Base-by-base conservation (phyloP, 208 protist genomes). In the Acanthamoeba royreba region DNA sequence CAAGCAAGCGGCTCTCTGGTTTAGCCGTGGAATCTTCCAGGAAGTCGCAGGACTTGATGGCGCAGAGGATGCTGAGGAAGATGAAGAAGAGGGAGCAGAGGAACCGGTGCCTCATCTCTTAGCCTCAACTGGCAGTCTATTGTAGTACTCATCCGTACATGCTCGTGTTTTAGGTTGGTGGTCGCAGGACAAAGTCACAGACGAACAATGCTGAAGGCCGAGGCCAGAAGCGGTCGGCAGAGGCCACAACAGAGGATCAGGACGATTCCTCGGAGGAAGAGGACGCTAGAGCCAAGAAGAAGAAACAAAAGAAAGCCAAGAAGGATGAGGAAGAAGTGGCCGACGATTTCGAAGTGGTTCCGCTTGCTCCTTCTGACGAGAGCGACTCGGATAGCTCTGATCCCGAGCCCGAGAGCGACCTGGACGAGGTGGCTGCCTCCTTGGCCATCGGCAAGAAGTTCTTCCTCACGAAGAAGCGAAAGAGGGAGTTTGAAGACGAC, bases 401-500 rank as follows among this genome's bases (percentile, higher is more conserved):
- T 43, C 45, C 81, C 25, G 93, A 94, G 40, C 74, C 94, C 19
- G 66, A 91, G 81, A 92, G 93, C 35, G 92, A 93, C 4, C 69
- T 87, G 1, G 93, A 95, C 42, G 92, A 93, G 31, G 87, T 94
- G 22, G 90, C 63, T 22, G 49, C n/a, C 33, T 74, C 90, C 1
- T 28, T 96, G 52, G 94, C 96, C 33, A 38, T 96, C 13, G 95
- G 94, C 46, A 89, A 72, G 40, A 90, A 94, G 43, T 83, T 38
- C 43, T 92, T 97, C 38, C 38, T 96, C 9, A 31, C 89, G 53
- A 95, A 95, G 79, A 95, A 96, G 92, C 43, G 55, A 42, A 95
- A 92, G 52, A 35, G 92, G 31, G 92, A 96, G 40, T 45, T 98
- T 22, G 93, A 97, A 28, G 97, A 98, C 86, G 81, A 95, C 42